Evolutionary conservation across 805 yeast species (phyloP).

Genomic region (Cyberlindnera japonica): DNA sequence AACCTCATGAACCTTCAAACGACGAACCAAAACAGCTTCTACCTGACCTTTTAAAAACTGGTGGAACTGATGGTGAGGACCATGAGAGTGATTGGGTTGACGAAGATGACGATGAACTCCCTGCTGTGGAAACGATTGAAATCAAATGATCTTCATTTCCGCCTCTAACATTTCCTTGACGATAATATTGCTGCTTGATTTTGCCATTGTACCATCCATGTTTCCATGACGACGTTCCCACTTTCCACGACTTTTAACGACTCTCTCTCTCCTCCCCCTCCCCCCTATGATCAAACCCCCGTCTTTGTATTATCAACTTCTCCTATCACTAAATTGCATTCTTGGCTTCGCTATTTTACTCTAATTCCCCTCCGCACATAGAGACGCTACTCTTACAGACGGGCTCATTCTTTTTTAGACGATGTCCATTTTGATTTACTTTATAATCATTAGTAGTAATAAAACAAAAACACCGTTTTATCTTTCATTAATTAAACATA

Average conservation of each 20-base stretch:
- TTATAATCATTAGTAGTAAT: neutral
- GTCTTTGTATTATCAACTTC: too few species aligned
- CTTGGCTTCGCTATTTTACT: too few species aligned
- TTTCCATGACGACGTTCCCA: neutral
- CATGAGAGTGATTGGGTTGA: slow-evolving; percentile 25
- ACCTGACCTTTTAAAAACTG: slow-evolving; percentile 2
- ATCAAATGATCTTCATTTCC: slow-evolving; percentile 2
- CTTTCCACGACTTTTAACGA: neutral
- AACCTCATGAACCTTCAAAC: neutral
- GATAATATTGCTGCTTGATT: neutral
- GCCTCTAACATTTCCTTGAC: neutral
- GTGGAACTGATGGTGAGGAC: slow-evolving; percentile 11
- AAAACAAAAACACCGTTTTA: neutral
- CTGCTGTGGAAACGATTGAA: slow-evolving; percentile 10
- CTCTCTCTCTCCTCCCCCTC: neutral
- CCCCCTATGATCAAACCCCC: too few species aligned
- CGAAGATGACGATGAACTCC: slow-evolving; percentile 29
- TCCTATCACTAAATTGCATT: too few species aligned
- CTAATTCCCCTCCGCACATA: too few species aligned
- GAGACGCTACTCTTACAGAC: too few species aligned
- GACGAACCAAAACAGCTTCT: slow-evolving; percentile 6
- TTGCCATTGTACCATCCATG: neutral
- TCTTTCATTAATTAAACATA: neutral
- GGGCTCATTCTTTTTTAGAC: too few species aligned
- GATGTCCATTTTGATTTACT: too few species aligned